Evolutionary conservation across 768 basidiomycete species (phyloP), one percentile per base, ranked within the genome.

Genomic region (Hysterangium stoloniferum): DNA sequence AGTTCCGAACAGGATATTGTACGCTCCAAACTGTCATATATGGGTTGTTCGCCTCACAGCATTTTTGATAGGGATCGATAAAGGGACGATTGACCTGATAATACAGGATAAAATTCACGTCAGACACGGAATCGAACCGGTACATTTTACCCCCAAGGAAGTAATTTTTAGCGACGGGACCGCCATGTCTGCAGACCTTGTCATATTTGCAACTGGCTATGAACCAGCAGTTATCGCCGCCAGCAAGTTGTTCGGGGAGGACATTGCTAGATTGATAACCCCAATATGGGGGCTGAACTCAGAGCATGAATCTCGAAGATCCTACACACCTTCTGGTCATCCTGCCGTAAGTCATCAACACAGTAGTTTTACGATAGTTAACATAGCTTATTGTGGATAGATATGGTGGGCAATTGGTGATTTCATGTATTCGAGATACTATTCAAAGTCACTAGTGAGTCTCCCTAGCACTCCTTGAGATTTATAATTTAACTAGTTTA

Each of bases 241-340:
- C 55, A 62, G 58, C 27, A 48, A 52, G 12, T 48, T 66, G 2
- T 69, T 74, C 31, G 71, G 73, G 5, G 62, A 66, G 28, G 64
- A 66, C 13, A 56, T 64, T 6, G 63, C 69, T 6, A 61, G 61
- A 15, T 50, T 57, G 12, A 67, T 66, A 7, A 55, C 59, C 12
- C 57, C 48, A 17, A 56, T 71, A 1, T 71, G 68, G 66, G 71
- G 71, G 1, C 29, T 72, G 8, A 70, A 75, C 50, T 61, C 63
- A n/a, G 72, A 73, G 52, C 70, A 69, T 0, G 73, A 74, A 48
- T 28, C 68, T 2, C 56, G 54, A 32, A 68, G 67, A 4, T 57
- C 62, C 44, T 73, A 68, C 50, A 61, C 67, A 8, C 71, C 69
- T 4, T 64, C 68, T 2, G 73, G 73, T 1, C 68, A 71, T 55